Evolutionary conservation across 495 filamentous ascomycete genomes (phyloP), one percentile per base, ranked within the genome.

Genomic region (Paragyromitra xinjiangensis): DNA sequence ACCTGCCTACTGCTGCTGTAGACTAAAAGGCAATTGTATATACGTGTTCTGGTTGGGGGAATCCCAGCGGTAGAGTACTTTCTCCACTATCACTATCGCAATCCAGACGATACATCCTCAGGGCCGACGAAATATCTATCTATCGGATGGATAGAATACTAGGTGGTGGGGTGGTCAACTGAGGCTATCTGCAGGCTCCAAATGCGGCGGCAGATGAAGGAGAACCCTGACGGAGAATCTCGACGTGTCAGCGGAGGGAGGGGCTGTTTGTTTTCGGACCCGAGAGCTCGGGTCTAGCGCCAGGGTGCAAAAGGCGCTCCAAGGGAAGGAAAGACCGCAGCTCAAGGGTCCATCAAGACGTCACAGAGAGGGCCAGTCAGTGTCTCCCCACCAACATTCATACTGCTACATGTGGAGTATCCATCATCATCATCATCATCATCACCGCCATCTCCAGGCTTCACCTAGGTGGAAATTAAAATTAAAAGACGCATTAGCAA

Each of bases 161-260:
- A 51, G 1, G 9, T 12, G 16, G 16, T 9, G 16, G 44, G 50
- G 67, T 58, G 42, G 69, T 37, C 24, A 7, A 56, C 11, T 42
- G 50, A 29, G 66, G 61, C 4, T 50, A 63, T 59, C 40, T 48
- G 65, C 56, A 55, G 24, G 34, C 55, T 64, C 59, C 50, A 67
- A 68, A 63, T 50, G 64, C 71, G 71, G 71, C 71, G 72, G 64
- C 64, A 75, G 72, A 53, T 62, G 64, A 39, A 48, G 55, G 59
- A 8, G 34, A 45, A 42, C 51, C 71, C 69, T 59, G 71, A 39
- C 59, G 45, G 64, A 66, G 39, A 78, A 65, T 65, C 74, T 78
- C 74, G 77, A 78, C 77, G 77, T 78, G 77, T 78, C 77, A 78
- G 64, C 48, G 56, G 64, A 44, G 61, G 37, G 67, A 24, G 67